Conservation (phyloP, 2,329 filamentous ascomycete species). For the Mycosphaerelloides madeirae region DNA sequence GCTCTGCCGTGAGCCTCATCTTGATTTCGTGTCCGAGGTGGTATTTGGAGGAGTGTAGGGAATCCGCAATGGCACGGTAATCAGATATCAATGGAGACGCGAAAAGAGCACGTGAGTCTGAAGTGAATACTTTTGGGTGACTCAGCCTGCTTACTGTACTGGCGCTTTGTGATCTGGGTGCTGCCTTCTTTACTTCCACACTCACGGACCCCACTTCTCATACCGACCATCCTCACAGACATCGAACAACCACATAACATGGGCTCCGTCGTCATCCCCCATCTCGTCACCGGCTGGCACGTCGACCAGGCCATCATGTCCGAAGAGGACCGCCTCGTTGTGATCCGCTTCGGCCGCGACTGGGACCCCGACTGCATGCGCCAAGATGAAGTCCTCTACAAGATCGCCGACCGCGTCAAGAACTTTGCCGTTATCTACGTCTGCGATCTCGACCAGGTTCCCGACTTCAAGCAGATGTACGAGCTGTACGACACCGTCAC, state of each 20-base stretch:
- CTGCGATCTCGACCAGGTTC: conserved; percentile 86
- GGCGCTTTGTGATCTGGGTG: too few species aligned
- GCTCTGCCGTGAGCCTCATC: conserved; percentile 94
- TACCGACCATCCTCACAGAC: neutral
- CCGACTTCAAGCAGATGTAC: conserved; percentile 96
- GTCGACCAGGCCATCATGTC: conserved; percentile 92
- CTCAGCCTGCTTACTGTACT: too few species aligned
- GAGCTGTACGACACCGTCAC: conserved; percentile 76
- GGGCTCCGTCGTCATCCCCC: conserved; percentile 88
- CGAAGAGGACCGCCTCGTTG: conserved; percentile 87
- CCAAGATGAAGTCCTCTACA: conserved; percentile 91
- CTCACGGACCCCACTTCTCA: neutral
- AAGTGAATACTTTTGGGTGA: too few species aligned
- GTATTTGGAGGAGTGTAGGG: neutral
- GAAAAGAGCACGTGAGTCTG: conserved; percentile 3
- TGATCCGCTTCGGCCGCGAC: conserved; percentile 90
- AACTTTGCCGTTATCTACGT: conserved; percentile 91
- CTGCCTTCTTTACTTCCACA: neutral
- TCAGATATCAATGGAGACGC: too few species aligned
- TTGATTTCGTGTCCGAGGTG: conserved; percentile 26
- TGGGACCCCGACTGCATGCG: conserved; percentile 74
- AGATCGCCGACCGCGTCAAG: conserved; percentile 87
- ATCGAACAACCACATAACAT: conserved; percentile 34
- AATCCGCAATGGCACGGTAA: neutral
- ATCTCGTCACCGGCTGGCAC: conserved; percentile 90